These are phyloP conservation scores for Calocybe indica DNA, from an alignment of 768 basidiomycete genomes.

Conservation along the genomic window DNA sequence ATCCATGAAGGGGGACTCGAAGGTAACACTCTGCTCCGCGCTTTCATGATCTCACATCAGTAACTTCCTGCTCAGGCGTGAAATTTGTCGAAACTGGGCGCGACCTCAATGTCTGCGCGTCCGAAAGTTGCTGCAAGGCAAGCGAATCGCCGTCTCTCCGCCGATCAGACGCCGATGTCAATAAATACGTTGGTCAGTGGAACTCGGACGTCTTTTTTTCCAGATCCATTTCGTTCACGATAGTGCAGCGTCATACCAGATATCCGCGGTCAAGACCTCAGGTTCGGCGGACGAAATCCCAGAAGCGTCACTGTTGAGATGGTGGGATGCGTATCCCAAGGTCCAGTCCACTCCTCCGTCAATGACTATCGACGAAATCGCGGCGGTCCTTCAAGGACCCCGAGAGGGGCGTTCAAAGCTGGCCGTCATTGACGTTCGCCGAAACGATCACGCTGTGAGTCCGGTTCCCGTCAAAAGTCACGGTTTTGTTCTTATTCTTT, in stretches of 20 bases:
- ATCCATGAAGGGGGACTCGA: conserved; percentile 34
- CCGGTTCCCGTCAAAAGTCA: background rate
- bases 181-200: conserved; percentile 38
- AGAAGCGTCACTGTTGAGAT: conserved; percentile 25
- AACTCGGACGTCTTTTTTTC: background rate
- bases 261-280: conserved; percentile 36
- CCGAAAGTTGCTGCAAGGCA: conserved; percentile 2
- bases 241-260: conserved; percentile 36
- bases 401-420: conserved; percentile 15
- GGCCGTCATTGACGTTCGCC: conserved; percentile 45
- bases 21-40: conserved; percentile 16
- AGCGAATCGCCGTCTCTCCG: background rate
- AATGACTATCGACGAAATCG: conserved; percentile 32
- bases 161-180: conserved; percentile 27
- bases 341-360: conserved; percentile 23
- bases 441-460: conserved; percentile 38
- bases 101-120: conserved; percentile 32
- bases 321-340: conserved; percentile 52
- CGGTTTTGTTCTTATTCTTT: background rate
- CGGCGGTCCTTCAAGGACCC: conserved; percentile 20
- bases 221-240: background rate
- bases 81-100: conserved; percentile 31
- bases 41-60: background rate
- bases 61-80: conserved; percentile 23
- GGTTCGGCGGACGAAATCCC: conserved; percentile 1